These are phyloP conservation scores for Sisymbrium irio DNA, from an alignment of 345 rosid genomes.

Conservation along the genomic window DNA sequence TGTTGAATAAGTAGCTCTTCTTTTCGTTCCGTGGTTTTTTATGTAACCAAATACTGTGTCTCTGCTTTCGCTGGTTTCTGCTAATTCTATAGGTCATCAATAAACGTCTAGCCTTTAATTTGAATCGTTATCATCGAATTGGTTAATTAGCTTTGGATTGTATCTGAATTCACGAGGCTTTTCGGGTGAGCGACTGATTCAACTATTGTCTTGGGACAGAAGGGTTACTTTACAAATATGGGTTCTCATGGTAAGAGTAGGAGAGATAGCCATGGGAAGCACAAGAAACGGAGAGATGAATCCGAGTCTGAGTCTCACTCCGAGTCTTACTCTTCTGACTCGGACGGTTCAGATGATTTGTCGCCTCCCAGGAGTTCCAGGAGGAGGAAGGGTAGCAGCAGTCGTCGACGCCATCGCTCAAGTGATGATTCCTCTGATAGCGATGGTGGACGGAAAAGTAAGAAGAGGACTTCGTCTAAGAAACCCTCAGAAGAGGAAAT, in stretches of 20 bases:
- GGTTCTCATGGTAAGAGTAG: conserved; percentile 26
- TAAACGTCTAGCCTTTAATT: neutral
- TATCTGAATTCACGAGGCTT: neutral
- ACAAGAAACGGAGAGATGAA: conserved; percentile 32
- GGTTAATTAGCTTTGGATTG: neutral
- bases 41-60: neutral
- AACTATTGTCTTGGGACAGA: neutral
- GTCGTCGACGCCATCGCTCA: conserved; percentile 30
- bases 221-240: conserved; percentile 3
- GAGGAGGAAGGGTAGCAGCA: conserved; percentile 34
- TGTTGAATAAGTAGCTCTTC: neutral
- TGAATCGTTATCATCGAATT: neutral
- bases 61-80: neutral
- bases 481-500: conserved; percentile 61
- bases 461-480: conserved; percentile 48
- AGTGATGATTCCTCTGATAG: conserved; percentile 36
- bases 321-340: conserved; percentile 34
- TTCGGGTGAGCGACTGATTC: neutral
- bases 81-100: neutral
- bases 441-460: conserved; percentile 40
- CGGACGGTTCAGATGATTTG: conserved; percentile 26
- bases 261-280: conserved; percentile 10
- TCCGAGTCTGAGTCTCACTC: conserved; percentile 36
- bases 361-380: conserved; percentile 42
- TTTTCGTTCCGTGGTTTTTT: neutral